Conservation (phyloP, 2,329 filamentous ascomycete species). For the Aspergillus cejpii region DNA sequence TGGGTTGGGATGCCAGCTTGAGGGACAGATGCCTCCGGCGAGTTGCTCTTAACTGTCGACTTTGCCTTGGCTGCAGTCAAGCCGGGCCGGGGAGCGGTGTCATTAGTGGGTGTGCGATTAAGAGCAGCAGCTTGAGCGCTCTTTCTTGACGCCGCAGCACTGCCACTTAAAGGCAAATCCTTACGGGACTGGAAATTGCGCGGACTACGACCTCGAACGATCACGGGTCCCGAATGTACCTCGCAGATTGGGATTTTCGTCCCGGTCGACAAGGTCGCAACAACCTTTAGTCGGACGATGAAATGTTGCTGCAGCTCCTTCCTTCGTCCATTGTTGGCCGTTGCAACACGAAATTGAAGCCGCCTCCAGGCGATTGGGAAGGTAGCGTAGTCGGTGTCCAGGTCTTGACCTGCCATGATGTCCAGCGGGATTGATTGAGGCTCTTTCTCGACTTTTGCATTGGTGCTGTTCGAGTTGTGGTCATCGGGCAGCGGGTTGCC, state of each 20-base stretch:
- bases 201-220: constrained; percentile 86
- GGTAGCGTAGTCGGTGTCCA: constrained; percentile 76
- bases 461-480: constrained; percentile 32
- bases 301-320: constrained; percentile 98
- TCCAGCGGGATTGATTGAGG: constrained; percentile 73
- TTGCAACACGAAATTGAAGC: constrained; percentile 88
- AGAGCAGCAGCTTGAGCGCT: constrained; percentile 44
- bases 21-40: constrained; percentile 30
- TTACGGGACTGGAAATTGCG: constrained; percentile 92
- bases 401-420: constrained; percentile 57
- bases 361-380: constrained; percentile 93
- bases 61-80: constrained; percentile 27
- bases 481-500: constrained; percentile 45
- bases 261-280: constrained; percentile 78
- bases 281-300: constrained; percentile 76
- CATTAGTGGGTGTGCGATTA: constrained; percentile 29
- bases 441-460: constrained; percentile 69
- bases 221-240: constrained; percentile 80
- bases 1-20: constrained; percentile 24
- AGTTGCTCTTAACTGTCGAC: constrained; percentile 29
- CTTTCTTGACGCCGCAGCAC: constrained; percentile 71
- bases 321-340: constrained; percentile 87
- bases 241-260: constrained; percentile 74
- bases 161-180: constrained; percentile 79
- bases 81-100: constrained; percentile 25